Evolutionary conservation across 331 rosid genomes (phyloP).

Genomic region (Malus hybrid): DNA sequence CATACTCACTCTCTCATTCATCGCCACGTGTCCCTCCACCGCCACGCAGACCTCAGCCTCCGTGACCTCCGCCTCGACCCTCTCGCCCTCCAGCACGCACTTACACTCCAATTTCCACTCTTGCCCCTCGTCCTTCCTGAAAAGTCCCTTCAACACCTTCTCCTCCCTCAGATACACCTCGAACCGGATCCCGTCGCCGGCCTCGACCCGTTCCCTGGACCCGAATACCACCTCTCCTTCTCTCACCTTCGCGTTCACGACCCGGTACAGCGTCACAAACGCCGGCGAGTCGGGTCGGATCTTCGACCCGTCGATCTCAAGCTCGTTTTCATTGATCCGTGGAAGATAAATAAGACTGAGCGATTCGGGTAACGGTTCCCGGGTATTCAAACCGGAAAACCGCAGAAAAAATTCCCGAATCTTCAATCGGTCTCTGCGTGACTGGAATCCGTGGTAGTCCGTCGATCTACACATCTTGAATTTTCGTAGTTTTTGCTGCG

Average conservation of each 20-base stretch:
- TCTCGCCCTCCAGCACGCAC: constrained; percentile 21
- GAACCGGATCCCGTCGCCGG: constrained; percentile 32
- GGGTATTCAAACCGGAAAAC: constrained; percentile 7
- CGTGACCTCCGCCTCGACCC: neutral
- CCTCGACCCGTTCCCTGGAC: constrained; percentile 34
- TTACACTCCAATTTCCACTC: constrained; percentile 39
- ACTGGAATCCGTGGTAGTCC: constrained; percentile 14
- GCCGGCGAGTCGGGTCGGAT: constrained; percentile 32
- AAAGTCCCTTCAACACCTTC: constrained; percentile 38
- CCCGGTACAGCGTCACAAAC: constrained; percentile 29
- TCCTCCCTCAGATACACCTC: constrained; percentile 36
- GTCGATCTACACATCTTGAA: constrained; percentile 30
- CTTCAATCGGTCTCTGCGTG: constrained; percentile 7
- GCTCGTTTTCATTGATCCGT: constrained; percentile 22
- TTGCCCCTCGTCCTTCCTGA: constrained; percentile 23
- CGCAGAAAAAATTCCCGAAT: constrained; percentile 21
- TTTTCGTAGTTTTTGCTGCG: neutral
- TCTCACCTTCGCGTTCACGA: neutral
- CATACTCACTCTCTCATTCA: constrained; percentile 27
- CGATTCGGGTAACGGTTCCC: constrained; percentile 16
- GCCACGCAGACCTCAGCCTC: constrained; percentile 38
- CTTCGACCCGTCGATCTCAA: constrained; percentile 24
- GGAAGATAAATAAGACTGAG: constrained; percentile 30
- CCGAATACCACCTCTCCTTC: constrained; percentile 24
- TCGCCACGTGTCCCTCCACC: constrained; percentile 36